Base-by-base conservation (phyloP, 2,329 filamentous ascomycete genomes). In the Pochonia chlamydosporia region DNA sequence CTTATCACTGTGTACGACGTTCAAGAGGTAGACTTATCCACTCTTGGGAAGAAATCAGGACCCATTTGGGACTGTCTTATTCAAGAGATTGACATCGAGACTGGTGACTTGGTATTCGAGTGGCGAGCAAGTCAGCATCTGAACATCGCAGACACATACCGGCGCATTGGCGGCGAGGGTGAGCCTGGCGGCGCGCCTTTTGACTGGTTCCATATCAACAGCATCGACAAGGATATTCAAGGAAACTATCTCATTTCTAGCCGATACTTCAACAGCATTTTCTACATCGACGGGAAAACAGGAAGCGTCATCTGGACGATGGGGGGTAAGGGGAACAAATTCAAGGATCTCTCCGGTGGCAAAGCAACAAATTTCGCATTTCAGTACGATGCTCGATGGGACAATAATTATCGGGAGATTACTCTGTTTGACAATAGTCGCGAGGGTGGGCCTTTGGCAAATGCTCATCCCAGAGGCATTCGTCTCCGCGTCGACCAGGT, bases 341-440 rank as follows among this genome's bases (percentile, higher is more conserved):
- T 48, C 35, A 21, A 23, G 26, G 46, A 48, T 21, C 35, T 74
- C 56, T 61, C 59, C 25, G 56, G 59, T 7, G 62, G 56, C 4
- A 54, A 63, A 9, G 64, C 63, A 3, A 58, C 63, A 5, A 59
- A 68, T 25, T 73, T 73, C 49, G 68, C 68, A 2, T 77, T 69
- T 55, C 75, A 79, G 54, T 74, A 78, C 52, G 68, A 79, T 54
- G 74, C 71, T 2, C 68, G 67, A 43, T 75, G 55, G 42, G 58
- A 56, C 5, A 65, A 69, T 3, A 65, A 74, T 44, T 41, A 44
- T 35, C 20, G 10, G 3, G 75, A 75, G 4, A 67, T 79, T 44
- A 74, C 74, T 1, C 62, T 80, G 33, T 79, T 73, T 54, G 75
- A 80, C 56, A 80, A 79, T 58, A 59, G 56, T 31, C 72, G 69